These are phyloP conservation scores for Pythium brassicae DNA, from an alignment of 352 stramenopile genomes.

Conservation along the genomic window DNA sequence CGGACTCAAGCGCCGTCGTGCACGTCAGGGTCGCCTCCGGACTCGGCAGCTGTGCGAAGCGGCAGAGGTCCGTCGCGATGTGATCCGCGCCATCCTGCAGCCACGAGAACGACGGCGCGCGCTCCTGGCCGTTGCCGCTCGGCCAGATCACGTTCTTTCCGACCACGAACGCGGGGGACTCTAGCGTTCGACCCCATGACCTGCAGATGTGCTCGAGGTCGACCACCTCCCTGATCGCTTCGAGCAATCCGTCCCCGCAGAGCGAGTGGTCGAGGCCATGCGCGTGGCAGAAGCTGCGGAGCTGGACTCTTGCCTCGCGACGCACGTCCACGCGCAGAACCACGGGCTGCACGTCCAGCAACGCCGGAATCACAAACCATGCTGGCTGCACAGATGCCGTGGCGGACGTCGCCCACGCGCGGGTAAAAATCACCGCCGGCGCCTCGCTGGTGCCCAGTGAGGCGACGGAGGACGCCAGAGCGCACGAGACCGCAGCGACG, in stretches of 20 bases:
- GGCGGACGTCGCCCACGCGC: background rate
- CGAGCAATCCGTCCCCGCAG: conserved; percentile 18
- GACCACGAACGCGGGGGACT: conserved; percentile 32
- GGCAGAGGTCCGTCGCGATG: conserved; percentile 41
- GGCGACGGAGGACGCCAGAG: background rate
- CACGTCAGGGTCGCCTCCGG: conserved; percentile 7
- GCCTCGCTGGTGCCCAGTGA: background rate
- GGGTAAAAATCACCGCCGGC: conserved; percentile 10
- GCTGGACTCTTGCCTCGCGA: conserved; percentile 18
- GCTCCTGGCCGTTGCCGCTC: background rate
- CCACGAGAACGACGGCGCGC: conserved; percentile 18
- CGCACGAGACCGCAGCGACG: background rate
- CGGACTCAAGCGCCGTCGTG: conserved; percentile 10
- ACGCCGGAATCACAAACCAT: conserved; percentile 32
- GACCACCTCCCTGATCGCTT: conserved; percentile 25
- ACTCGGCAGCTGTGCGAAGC: conserved; percentile 15
- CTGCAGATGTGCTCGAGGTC: conserved; percentile 25
- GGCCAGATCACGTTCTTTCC: conserved; percentile 30
- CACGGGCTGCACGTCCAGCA: conserved; percentile 50
- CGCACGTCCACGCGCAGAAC: conserved; percentile 32
- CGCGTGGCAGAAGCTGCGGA: conserved; percentile 34
- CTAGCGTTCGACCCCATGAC: background rate
- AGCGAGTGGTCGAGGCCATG: conserved; percentile 23
- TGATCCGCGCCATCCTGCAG: conserved; percentile 27
- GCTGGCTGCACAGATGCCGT: background rate